phyloP scores from a whole-genome alignment of 2,329 filamentous ascomycete species.

The Metarhizium robertsii region DNA sequence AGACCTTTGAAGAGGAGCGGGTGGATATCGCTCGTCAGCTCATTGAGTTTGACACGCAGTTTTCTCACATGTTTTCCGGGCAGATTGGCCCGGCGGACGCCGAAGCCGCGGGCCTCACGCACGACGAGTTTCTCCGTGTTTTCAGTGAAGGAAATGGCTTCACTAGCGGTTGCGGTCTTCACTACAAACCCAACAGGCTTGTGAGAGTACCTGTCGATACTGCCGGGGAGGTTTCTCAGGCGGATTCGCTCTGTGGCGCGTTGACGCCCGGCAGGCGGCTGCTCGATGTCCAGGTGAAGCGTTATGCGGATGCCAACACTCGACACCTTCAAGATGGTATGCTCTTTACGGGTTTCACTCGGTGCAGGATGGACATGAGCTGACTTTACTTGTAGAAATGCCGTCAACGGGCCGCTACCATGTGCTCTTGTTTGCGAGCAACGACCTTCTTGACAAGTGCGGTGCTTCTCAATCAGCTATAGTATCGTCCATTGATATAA shows the following conservation, averaged over 20 bases:
- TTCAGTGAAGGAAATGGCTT: constrained; percentile 8
- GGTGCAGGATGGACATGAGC: background rate
- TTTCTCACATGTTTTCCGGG: constrained; percentile 13
- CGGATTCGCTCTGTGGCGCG: background rate
- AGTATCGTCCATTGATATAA: background rate
- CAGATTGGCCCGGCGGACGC: constrained; percentile 4
- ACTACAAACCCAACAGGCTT: constrained; percentile 3
- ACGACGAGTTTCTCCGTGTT: constrained; percentile 11
- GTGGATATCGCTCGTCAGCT: constrained; percentile 34
- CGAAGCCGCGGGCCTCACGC: constrained; percentile 6
- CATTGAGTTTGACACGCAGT: constrained; percentile 31
- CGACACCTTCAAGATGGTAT: constrained; percentile 9
- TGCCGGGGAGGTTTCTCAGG: background rate
- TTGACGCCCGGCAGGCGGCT: constrained; percentile 5
- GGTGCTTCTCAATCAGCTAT: background rate
- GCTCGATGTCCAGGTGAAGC: constrained; percentile 3
- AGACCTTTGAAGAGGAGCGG: constrained; percentile 40
- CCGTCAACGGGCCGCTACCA: constrained; percentile 6
- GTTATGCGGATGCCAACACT: constrained; percentile 6
- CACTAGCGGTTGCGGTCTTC: constrained; percentile 8
- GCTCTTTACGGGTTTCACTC: background rate
- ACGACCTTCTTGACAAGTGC: constrained; percentile 1
- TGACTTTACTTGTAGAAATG: constrained; percentile 1
- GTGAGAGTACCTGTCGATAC: background rate
- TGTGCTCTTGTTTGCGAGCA: constrained; percentile 4